Evolutionary conservation across 495 filamentous ascomycete species (phyloP).

Genomic region (Tuber calosporum): DNA sequence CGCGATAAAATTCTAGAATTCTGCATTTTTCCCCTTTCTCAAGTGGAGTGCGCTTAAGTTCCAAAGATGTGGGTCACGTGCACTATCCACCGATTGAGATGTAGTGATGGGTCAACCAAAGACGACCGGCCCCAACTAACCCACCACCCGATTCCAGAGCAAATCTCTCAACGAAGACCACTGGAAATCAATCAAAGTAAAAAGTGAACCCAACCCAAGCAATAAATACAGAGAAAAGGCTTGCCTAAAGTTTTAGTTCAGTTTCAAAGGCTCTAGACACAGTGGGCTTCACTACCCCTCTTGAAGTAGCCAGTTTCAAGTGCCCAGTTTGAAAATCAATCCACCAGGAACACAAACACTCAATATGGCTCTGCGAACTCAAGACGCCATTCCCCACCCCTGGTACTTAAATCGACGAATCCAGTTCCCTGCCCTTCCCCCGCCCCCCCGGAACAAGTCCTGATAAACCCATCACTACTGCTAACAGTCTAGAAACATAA

Average conservation of each 20-base stretch:
- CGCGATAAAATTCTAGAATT: not conserved
- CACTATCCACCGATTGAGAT: not conserved
- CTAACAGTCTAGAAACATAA: not conserved
- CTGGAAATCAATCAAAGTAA: not conserved
- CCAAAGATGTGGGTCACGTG: not conserved
- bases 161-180: not conserved
- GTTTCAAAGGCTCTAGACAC: not conserved
- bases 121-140: not conserved
- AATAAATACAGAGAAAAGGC: not conserved
- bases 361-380: not conserved
- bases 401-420: not conserved
- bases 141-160: not conserved
- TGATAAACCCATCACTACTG: not conserved
- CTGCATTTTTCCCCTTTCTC: not conserved
- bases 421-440: not conserved
- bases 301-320: not conserved
- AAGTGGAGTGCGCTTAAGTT: not conserved
- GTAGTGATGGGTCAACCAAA: not conserved
- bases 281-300: not conserved
- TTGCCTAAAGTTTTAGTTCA: not conserved
- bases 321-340: not conserved
- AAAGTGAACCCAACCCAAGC: not conserved
- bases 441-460: not conserved
- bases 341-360: not conserved
- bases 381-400: not conserved